Evolutionary conservation across 768 basidiomycete species (phyloP), one percentile per base, ranked within the genome.

Genomic region (Lactarius sp.): DNA sequence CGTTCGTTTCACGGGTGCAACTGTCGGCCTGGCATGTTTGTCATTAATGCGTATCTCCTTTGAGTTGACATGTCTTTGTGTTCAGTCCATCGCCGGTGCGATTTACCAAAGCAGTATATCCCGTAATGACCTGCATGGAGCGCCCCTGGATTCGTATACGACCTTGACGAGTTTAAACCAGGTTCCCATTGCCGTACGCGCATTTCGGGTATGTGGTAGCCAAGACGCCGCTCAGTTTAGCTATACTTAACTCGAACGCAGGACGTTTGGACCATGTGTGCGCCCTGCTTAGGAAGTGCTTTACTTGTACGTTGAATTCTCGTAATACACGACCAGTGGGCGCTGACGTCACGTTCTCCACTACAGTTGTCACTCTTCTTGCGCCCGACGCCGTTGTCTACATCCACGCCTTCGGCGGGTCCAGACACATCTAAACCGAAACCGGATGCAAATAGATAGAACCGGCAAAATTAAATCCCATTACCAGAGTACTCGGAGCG

Each of bases 1-100:
- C 60, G 89, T 92, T 51, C 82, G 91, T 50, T 93, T 93, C 75
- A 92, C 90, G 42, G 91, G 91, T 9, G 89, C 91, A 37, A 92
- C 91, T 2, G 78, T 87, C 44, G 91, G 91, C 65, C 74, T 94
- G 76, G 91, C 90, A 73, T 69, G 86, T 59, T 37, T 34, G 22
- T 44, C 22, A 36, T 9, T 34, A 27, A 36, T 31, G 52, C 49
- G 42, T 51, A 55, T 54, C n/a, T 27, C 37, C 54, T 34, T 34
- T 41, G 39, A 65, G 37, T 61, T 67, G 52, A 53, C 55, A 60
- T 56, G 37, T 33, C 56, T 54, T 41, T 60, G 22, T 49, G 27
- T 54, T 39, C 69, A 93, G 91, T 84, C 91, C 52, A 78, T 89
- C 34, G 85, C 91, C 59, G 90, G 90, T 18, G 83, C 89, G 47